Percentiles rank a stretch among this genome's conserved stretches.
Evolutionary conservation across 345 rosid genomes (phyloP).

Genomic region (Barbarea vulgaris): DNA sequence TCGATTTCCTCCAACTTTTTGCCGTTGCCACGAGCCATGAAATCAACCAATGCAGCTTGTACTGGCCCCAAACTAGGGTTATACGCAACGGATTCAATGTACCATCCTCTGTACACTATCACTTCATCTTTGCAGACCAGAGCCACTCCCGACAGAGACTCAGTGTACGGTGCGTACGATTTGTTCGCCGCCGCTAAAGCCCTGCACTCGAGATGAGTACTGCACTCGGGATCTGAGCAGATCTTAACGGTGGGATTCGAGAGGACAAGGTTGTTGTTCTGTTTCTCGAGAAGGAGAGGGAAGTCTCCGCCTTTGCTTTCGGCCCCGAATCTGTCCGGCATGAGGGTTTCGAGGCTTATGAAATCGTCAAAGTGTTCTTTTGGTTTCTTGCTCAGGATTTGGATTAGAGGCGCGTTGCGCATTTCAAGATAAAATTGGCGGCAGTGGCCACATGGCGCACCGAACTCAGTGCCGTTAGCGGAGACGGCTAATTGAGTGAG

Average conservation of each 20-base stretch:
- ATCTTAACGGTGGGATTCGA: not conserved
- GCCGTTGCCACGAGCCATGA: conserved; percentile 50
- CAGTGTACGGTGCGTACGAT: conserved; percentile 78
- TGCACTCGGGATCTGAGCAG: not conserved
- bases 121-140: conserved; percentile 47
- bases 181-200: conserved; percentile 69
- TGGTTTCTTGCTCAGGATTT: conserved; percentile 35
- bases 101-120: conserved; percentile 60
- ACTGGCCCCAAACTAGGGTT: conserved; percentile 80
- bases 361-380: not conserved
- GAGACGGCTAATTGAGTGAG: conserved; percentile 68
- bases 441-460: conserved; percentile 95
- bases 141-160: conserved; percentile 76
- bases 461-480: not conserved
- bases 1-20: conserved; percentile 63
- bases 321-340: not conserved
- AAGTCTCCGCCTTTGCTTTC: too few relatives aligned
- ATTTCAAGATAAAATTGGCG: conserved; percentile 84
- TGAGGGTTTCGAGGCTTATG: not conserved
- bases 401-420: conserved; percentile 55
- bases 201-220: conserved; percentile 26
- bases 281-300: conserved; percentile 65
- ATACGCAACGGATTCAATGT: conserved; percentile 71
- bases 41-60: conserved; percentile 85
- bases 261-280: conserved; percentile 43